Base-by-base conservation (phyloP, 768 basidiomycete species). In the Lentinula boryana region DNA sequence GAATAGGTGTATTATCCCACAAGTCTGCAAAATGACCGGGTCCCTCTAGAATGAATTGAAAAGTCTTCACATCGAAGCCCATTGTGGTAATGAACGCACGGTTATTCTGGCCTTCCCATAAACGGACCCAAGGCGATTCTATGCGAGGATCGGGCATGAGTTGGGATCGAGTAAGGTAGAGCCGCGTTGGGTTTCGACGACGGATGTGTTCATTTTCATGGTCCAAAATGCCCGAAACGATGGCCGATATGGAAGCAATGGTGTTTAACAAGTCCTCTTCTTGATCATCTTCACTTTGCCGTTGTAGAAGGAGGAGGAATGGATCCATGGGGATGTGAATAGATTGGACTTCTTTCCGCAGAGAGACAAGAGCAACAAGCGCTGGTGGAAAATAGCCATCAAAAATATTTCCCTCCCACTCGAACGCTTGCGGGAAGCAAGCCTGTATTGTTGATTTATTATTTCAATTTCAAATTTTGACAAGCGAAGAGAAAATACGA, bases 61-160 rank as follows among this genome's bases (percentile, higher is more conserved):
- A 80, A 6, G 70, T 69, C 13, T 48, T 27, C 38, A 69, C 63
- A 72, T 67, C 44, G 50, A 68, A 65, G 4, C 67, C 68, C 69
- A 70, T 70, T 2, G 68, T 74, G 0, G 69, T 73, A 35, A 74
- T 72, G 54, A 70, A 74, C 6, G 69, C 71, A 13, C 66, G 60
- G 55, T 73, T 68, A 46, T 66, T 58, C 6, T 56, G 65, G 36
- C 65, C 67, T 0, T 61, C 48, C 21, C 5, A 52, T 23, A 23
- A 18, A n/a, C 3, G 33, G 9, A 50, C 43, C 52, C 40, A 44
- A 46, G 36, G 27, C 63, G 72, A 72, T 44, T 52, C 52, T 10
- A 55, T 64, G 23, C 56, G 66, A 12, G 68, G 62, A 43, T 63
- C 59, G 38, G 44, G 55, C 5, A 23, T 58, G 23, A 51, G 63